phyloP scores from a whole-genome alignment of 352 stramenopile genomes.

The Pilasporangium apinafurcum region DNA sequence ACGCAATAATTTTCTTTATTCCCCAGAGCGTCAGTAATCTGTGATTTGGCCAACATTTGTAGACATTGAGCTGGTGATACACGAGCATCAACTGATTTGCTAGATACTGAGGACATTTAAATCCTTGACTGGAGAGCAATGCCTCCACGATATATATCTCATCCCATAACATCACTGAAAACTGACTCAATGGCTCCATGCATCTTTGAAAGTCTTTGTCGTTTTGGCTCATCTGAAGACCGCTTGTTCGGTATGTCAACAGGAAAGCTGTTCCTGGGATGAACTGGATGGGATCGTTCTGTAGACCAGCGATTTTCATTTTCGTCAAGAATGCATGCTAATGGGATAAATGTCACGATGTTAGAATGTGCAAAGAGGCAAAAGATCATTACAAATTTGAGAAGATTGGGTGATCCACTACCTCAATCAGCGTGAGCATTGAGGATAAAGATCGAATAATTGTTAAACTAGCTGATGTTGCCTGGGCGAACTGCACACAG shows the following conservation, averaged over 20 bases:
- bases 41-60: no score
- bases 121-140: constrained; percentile 19
- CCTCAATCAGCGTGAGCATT: constrained; percentile 19
- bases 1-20: constrained; percentile 5
- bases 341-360: neutral
- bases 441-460: constrained; percentile 21
- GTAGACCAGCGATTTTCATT: constrained; percentile 15
- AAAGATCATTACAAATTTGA: neutral
- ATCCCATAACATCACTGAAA: constrained; percentile 20
- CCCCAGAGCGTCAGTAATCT: constrained; percentile 1
- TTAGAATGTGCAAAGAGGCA: no score
- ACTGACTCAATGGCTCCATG: constrained; percentile 17
- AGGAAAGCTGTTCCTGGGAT: constrained; percentile 27
- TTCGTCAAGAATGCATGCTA: constrained; percentile 26
- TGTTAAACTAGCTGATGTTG: neutral
- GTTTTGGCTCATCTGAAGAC: neutral
- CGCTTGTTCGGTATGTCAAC: constrained; percentile 1
- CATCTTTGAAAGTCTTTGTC: constrained; percentile 1
- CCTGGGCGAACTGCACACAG: constrained; percentile 9
- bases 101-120: constrained; percentile 4
- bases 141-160: constrained; percentile 21
- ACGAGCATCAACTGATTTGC: constrained; percentile 15
- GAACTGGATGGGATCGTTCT: constrained; percentile 24
- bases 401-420: neutral
- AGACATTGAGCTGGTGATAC: constrained; percentile 8